Evolutionary conservation across 2,329 filamentous ascomycete genomes (phyloP).

Genomic region (Volutella citrinella): DNA sequence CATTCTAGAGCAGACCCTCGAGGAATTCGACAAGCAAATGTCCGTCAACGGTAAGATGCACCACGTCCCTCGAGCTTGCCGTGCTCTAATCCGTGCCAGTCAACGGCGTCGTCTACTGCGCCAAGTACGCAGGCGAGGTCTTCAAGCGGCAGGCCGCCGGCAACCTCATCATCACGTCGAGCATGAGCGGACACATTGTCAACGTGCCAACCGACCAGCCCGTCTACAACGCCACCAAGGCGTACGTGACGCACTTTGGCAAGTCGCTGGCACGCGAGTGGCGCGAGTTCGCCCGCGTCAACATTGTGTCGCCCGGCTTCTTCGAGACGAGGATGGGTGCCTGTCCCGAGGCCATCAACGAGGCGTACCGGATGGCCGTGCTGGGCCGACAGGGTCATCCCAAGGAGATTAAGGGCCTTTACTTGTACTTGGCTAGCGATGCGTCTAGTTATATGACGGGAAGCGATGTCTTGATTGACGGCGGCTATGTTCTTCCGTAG

Average conservation of each 20-base stretch:
- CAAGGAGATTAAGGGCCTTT: constrained; percentile 60
- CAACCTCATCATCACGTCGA: constrained; percentile 47
- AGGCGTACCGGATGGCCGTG: constrained; percentile 45
- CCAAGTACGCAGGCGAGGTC: constrained; percentile 39
- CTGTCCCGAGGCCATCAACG: constrained; percentile 37
- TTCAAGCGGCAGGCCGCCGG: constrained; percentile 39
- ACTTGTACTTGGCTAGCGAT: constrained; percentile 48
- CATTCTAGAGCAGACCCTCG: constrained; percentile 5
- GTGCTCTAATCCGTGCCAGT: too few relatives aligned
- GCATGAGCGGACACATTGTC: constrained; percentile 44
- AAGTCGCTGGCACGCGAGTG: constrained; percentile 52
- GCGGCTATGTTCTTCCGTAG: constrained; percentile 29
- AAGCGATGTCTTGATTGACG: constrained; percentile 46
- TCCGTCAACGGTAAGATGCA: constrained; percentile 49
- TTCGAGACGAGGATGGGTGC: constrained; percentile 52
- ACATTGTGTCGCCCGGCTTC: constrained; percentile 43
- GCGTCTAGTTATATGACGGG: constrained; percentile 50
- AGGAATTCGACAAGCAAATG: constrained; percentile 49
- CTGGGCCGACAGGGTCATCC: constrained; percentile 56
- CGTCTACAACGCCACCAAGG: constrained; percentile 52
- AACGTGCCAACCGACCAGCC: constrained; percentile 49
- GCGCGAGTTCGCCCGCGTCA: constrained; percentile 52
- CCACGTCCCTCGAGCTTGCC: not conserved
- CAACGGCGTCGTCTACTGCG: constrained; percentile 42
- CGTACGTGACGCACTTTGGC: constrained; percentile 49